phyloP scores from a whole-genome alignment of 2,329 filamentous ascomycete genomes.

The Westerdykella ornata region DNA sequence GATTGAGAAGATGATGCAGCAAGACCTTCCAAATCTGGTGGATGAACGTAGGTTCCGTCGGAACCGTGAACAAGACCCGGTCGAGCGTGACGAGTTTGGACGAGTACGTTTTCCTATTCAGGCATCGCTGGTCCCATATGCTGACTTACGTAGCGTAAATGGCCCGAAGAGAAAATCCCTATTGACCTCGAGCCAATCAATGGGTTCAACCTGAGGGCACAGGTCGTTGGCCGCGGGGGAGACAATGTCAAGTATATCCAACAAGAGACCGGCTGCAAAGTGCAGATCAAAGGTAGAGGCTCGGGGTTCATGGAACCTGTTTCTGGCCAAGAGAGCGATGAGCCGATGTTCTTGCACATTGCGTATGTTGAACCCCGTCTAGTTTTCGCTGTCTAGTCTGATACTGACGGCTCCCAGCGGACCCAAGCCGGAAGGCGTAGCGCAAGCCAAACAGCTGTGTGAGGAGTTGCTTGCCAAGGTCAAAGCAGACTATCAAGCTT shows the following conservation, averaged over 20 bases:
- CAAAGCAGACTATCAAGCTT: slow-evolving; percentile 77
- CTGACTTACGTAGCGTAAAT: slow-evolving; percentile 69
- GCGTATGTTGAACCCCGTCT: slow-evolving; percentile 54
- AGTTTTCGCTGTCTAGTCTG: slow-evolving; percentile 2
- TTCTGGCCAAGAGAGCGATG: slow-evolving; percentile 85
- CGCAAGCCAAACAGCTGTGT: slow-evolving; percentile 80
- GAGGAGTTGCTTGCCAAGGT: slow-evolving; percentile 83
- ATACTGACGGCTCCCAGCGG: slow-evolving; percentile 51
- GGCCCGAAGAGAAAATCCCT: slow-evolving; percentile 92
- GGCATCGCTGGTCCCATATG: background rate
- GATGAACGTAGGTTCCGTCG: slow-evolving; percentile 89
- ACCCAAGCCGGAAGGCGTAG: slow-evolving; percentile 78
- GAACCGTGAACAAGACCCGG: slow-evolving; percentile 62
- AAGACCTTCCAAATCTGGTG: slow-evolving; percentile 89
- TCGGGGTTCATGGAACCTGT: slow-evolving; percentile 88
- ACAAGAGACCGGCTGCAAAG: slow-evolving; percentile 86
- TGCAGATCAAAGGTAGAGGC: slow-evolving; percentile 95
- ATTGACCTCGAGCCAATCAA: slow-evolving; percentile 85
- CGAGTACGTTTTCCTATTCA: slow-evolving; percentile 54
- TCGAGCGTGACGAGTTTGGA: slow-evolving; percentile 86
- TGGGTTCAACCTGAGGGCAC: slow-evolving; percentile 91
- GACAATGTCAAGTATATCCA: slow-evolving; percentile 98
- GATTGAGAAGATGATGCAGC: slow-evolving; percentile 92
- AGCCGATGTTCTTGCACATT: slow-evolving; percentile 94
- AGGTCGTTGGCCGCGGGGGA: slow-evolving; percentile 90